phyloP scores from a whole-genome alignment of 805 yeast species.

The Nakazawaea wickerhamii region DNA sequence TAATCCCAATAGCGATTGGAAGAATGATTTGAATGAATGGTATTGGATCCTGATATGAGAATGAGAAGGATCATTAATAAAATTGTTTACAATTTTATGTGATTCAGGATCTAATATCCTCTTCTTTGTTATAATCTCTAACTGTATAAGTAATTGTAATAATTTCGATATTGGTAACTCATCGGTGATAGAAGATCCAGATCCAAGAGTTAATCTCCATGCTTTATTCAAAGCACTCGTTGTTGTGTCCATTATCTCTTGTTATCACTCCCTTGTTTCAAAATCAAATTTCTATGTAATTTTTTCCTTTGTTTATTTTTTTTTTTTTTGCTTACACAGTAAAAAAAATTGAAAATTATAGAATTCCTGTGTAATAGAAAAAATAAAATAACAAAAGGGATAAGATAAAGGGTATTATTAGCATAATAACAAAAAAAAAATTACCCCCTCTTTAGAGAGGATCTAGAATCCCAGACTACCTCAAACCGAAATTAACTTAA shows the following conservation, averaged over 20 bases:
- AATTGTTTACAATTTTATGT: not conserved
- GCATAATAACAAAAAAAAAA: too few relatives aligned
- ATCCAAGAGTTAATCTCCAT: constrained; percentile 4
- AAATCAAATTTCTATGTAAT: too few relatives aligned
- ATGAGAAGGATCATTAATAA: not conserved
- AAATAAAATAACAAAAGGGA: too few relatives aligned
- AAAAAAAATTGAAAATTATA: too few relatives aligned
- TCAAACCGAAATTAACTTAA: too few relatives aligned
- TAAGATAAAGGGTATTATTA: too few relatives aligned
- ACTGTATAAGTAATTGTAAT: not conserved
- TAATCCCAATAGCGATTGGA: not conserved
- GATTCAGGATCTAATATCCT: constrained; percentile 7
- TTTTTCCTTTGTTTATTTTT: not conserved
- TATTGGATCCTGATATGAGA: not conserved
- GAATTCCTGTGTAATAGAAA: too few relatives aligned
- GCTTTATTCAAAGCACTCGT: not conserved
- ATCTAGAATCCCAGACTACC: too few relatives aligned
- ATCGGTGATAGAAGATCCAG: not conserved
- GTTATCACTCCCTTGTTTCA: not conserved
- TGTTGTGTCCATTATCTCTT: constrained; percentile 1
- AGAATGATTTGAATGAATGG: not conserved
- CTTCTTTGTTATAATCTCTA: not conserved
- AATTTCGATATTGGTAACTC: not conserved
- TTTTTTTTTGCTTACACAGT: too few relatives aligned
- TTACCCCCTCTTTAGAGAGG: too few relatives aligned